phyloP scores from a whole-genome alignment of 2,329 filamentous ascomycete genomes.

The Rugonectria rugulosa region DNA sequence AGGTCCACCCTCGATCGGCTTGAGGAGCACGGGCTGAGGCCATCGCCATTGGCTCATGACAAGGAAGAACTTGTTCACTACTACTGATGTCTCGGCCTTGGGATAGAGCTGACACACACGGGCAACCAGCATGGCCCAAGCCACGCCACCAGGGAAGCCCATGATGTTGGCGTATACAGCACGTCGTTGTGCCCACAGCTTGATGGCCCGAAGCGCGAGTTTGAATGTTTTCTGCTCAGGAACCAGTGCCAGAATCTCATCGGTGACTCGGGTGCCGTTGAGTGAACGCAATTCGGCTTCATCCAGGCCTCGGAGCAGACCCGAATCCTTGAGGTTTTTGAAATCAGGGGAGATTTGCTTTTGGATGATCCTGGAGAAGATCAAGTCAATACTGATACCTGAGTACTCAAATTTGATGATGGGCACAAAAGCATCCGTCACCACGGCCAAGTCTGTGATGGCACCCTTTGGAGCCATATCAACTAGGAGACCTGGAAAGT shows the following conservation, averaged over 20 bases:
- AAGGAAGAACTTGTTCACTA: conserved; percentile 93
- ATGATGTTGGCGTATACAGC: conserved; percentile 97
- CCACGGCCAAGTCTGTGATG: conserved; percentile 83
- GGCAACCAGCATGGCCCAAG: conserved; percentile 97
- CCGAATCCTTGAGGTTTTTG: conserved; percentile 81
- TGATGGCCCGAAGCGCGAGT: conserved; percentile 88
- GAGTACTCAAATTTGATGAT: conserved; percentile 96
- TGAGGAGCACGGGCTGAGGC: conserved; percentile 92
- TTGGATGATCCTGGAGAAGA: conserved; percentile 79
- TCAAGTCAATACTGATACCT: conserved; percentile 93
- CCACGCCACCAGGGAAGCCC: conserved; percentile 94
- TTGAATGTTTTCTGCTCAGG: conserved; percentile 91
- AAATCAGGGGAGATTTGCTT: conserved; percentile 73
- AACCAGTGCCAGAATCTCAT: conserved; percentile 88
- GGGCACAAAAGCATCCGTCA: conserved; percentile 91
- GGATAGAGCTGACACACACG: conserved; percentile 96
- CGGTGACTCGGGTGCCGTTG: conserved; percentile 93
- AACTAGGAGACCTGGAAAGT: conserved; percentile 82
- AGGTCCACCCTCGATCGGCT: conserved; percentile 83
- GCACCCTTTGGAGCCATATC: conserved; percentile 79
- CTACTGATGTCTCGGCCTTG: conserved; percentile 84
- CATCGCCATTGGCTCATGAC: conserved; percentile 92
- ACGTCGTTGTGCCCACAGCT: conserved; percentile 92
- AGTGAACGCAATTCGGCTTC: conserved; percentile 87
- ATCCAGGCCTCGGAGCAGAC: conserved; percentile 83